Evolutionary conservation across 192 early-diverging fungal genomes (phyloP), one percentile per base, ranked within the genome.

Genomic region (Dispira parvispora): DNA sequence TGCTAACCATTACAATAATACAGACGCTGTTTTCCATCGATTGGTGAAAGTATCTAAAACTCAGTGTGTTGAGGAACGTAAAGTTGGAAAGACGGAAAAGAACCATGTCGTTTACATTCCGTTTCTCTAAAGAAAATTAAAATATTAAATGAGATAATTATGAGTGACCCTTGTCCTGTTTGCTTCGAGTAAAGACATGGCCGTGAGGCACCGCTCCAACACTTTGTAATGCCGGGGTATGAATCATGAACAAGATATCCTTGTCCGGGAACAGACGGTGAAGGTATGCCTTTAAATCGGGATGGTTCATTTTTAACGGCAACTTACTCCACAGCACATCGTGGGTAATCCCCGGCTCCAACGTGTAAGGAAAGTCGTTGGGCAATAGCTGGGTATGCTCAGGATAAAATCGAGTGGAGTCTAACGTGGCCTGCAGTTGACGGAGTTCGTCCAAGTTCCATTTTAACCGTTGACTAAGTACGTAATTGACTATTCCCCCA

Each of bases 331-430:
- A 61, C 8, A 61, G 42, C 11, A 61, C 58, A 16, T 23, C n/a
- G n/a, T 61, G 58, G 2, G 4, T 14, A 44, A 61, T 61, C 43
- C 12, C 43, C 20, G 28, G 11, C 9, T 43, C 43, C 5, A 61
- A 44, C 8, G 58, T 44, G n/a, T 61, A 61, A 42, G 58, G 58
- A 44, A 32, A 61, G 42, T 61, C 58, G 43, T 61, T 61, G 43
- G 43, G n/a, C 43, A 61, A 38, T 21, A 61, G 11, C 14, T 25
- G 42, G n/a, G 58, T 61, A 6, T 44, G 16, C 0, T 43, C 38
- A 1, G 32, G 58, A 61, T 61, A 14, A 44, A 61, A 61, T 38
- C 32, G 32, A 3, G 50, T 20, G 18, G 50, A 9, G 18, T 52
- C 50, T 11, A 26, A 20, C 50, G 20, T 20, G 50, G 0, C 10